A percentile compares a stretch with the other conserved stretches of the same genome.
phyloP scores from a whole-genome alignment of 1,284 basidiomycete genomes.

The Bjerkandera adusta region DNA sequence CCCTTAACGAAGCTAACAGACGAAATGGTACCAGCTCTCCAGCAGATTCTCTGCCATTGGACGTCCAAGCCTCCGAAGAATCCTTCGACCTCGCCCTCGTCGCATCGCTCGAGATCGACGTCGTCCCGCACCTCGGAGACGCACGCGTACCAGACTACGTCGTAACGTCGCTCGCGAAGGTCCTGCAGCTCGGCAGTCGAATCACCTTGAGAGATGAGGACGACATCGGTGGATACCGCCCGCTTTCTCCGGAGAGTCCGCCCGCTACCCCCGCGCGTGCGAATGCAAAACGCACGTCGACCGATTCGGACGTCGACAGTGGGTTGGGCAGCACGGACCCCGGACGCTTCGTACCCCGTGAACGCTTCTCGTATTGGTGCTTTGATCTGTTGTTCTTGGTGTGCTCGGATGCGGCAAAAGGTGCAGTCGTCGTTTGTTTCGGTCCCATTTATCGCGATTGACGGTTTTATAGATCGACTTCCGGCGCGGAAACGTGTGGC shows the following conservation, averaged over 20 bases:
- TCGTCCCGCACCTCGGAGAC: conserved; percentile 76
- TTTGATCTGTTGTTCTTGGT: conserved; percentile 86
- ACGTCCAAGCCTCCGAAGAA: conserved; percentile 78
- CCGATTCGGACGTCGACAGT: conserved; percentile 33
- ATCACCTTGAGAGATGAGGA: conserved; percentile 59
- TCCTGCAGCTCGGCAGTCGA: conserved; percentile 74
- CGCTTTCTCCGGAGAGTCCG: conserved; percentile 23
- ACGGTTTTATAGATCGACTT: conserved; percentile 49
- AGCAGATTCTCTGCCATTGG: conserved; percentile 53
- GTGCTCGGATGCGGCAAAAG: conserved; percentile 63
- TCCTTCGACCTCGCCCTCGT: conserved; percentile 86
- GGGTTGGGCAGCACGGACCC: conserved; percentile 61
- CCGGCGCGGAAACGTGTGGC: conserved; percentile 63
- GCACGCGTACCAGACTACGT: conserved; percentile 71
- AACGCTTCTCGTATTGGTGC: conserved; percentile 92
- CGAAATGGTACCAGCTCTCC: conserved; percentile 39
- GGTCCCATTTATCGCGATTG: background rate
- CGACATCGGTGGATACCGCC: conserved; percentile 24
- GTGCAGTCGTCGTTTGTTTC: conserved; percentile 33
- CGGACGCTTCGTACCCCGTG: conserved; percentile 60
- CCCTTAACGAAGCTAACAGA: conserved; percentile 1
- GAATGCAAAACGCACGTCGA: too few species aligned
- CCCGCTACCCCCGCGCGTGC: conserved; percentile 8
- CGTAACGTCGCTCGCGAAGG: conserved; percentile 66
- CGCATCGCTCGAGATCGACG: conserved; percentile 72